phyloP scores from a whole-genome alignment of 2,329 filamentous ascomycete species.

The Cadophora luteo-olivacea region DNA sequence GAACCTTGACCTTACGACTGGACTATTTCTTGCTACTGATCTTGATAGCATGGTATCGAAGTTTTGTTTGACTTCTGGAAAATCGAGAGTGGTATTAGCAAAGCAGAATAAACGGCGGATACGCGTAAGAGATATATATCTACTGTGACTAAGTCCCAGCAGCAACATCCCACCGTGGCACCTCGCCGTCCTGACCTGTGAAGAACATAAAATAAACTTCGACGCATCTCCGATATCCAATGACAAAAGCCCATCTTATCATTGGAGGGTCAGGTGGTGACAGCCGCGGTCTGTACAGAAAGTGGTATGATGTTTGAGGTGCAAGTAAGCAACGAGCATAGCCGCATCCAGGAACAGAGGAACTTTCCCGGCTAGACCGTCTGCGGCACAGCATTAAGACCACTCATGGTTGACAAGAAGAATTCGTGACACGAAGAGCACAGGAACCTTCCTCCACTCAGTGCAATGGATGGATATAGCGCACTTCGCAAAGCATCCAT shows the following conservation, averaged over 20 bases:
- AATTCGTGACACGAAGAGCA: not conserved
- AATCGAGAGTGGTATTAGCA: not conserved
- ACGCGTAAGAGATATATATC: not conserved
- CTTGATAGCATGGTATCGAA: not conserved
- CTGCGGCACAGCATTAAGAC: constrained; percentile 3
- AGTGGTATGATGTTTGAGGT: not conserved
- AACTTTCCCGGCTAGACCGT: not conserved
- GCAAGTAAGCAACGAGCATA: constrained; percentile 8
- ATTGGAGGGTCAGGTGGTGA: not conserved
- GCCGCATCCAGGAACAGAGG: constrained; percentile 8
- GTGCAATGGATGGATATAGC: not conserved
- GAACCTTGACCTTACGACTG: not conserved
- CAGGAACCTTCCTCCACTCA: no score
- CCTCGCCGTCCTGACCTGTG: not conserved
- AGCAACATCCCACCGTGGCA: not conserved
- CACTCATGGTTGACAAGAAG: not conserved
- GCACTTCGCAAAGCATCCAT: not conserved
- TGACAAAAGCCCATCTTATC: not conserved
- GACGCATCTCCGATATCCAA: not conserved
- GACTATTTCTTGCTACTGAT: not conserved
- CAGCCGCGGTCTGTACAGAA: not conserved
- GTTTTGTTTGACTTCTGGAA: not conserved
- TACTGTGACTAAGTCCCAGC: not conserved
- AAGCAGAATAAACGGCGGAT: not conserved
- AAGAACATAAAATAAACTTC: not conserved